Percentiles rank a stretch among this genome's conserved stretches.
phyloP scores from a whole-genome alignment of 2,329 filamentous ascomycete genomes.

The Emergomyces orientalis region DNA sequence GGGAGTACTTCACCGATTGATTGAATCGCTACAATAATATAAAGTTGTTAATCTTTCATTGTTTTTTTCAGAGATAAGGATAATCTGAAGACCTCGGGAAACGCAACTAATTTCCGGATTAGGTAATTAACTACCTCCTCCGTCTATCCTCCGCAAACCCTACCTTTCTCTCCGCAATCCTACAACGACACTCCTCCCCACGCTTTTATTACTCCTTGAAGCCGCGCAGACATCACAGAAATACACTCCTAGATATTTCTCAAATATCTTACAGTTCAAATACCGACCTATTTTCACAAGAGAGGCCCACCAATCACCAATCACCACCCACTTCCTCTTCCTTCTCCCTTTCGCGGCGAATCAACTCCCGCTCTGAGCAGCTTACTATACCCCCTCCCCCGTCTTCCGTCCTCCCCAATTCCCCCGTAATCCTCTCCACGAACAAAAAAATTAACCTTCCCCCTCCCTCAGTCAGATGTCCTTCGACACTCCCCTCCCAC shows the following conservation, averaged over 20 bases:
- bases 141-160: background rate
- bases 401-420: too few species aligned
- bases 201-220: background rate
- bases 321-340: background rate
- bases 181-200: background rate
- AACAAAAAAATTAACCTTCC: background rate
- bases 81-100: background rate
- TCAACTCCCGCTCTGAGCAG: background rate
- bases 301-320: background rate
- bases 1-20: background rate
- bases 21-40: background rate
- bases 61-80: too few species aligned
- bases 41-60: background rate
- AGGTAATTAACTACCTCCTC: background rate
- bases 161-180: background rate
- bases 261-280: background rate
- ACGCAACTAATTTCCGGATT: background rate
- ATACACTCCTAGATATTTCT: background rate
- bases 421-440: background rate
- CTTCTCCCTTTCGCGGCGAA: background rate
- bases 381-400: background rate
- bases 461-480: conserved; percentile 46
- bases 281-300: background rate
- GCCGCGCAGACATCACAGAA: background rate
- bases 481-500: conserved; percentile 59